Conservation (phyloP, 2,329 filamentous ascomycete genomes). For the Emericellopsis atlantica region DNA sequence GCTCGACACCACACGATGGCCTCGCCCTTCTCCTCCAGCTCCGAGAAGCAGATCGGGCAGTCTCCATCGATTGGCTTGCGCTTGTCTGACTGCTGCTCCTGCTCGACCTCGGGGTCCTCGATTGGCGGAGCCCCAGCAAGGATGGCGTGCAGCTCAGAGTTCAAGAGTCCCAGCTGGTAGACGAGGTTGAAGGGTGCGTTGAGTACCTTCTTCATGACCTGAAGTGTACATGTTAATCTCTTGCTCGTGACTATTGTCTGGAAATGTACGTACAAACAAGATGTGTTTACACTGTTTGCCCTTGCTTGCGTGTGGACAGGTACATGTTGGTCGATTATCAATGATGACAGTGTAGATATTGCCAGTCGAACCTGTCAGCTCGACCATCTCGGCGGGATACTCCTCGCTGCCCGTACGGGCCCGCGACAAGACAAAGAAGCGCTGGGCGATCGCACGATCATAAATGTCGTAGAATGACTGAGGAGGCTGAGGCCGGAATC, state of each 20-base stretch:
- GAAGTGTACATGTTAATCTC: no score
- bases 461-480: slow-evolving; percentile 22
- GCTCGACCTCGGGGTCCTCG: slow-evolving; percentile 8
- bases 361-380: slow-evolving; percentile 51
- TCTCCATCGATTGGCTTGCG: slow-evolving; percentile 39
- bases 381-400: slow-evolving; percentile 37
- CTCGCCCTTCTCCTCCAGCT: slow-evolving; percentile 23
- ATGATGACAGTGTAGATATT: slow-evolving; percentile 51
- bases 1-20: slow-evolving; percentile 36
- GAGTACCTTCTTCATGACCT: slow-evolving; percentile 47
- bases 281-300: slow-evolving; percentile 55
- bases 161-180: slow-evolving; percentile 50
- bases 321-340: slow-evolving; percentile 34
- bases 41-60: slow-evolving; percentile 44
- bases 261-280: slow-evolving; percentile 28
- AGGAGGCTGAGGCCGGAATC: slow-evolving; percentile 19
- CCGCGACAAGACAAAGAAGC: slow-evolving; percentile 33
- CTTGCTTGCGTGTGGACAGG: slow-evolving; percentile 38
- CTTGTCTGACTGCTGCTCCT: slow-evolving; percentile 12
- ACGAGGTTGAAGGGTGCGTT: slow-evolving; percentile 40
- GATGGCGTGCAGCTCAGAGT: slow-evolving; percentile 44
- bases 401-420: slow-evolving; percentile 17
- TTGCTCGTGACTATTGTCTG: neutral
- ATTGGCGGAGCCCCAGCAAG: slow-evolving; percentile 41
- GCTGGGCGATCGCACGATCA: slow-evolving; percentile 24